Base-by-base conservation (phyloP, 306 rosid species). In the Benincasa hispida region DNA sequence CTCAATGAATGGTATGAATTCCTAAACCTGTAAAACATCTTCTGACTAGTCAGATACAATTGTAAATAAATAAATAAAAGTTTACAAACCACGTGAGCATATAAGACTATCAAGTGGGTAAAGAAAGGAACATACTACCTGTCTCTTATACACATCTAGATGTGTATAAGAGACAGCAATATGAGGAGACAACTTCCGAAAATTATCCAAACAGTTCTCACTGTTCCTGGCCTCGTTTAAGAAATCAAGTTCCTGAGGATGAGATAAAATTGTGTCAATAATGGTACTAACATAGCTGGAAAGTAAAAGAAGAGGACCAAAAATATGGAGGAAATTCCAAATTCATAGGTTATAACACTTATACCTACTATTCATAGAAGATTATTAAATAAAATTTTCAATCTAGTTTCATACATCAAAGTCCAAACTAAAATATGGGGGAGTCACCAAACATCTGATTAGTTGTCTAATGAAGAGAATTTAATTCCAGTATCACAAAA, bases 141-240 rank as follows among this genome's bases (percentile, higher is more conserved):
- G n/a, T n/a, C n/a, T n/a, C n/a, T n/a, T n/a, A n/a, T n/a, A n/a
- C n/a, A n/a, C n/a, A n/a, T n/a, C n/a, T n/a, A n/a, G n/a, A n/a
- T n/a, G n/a, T n/a, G n/a, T n/a, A n/a, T n/a, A n/a, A n/a, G n/a
- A n/a, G n/a, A n/a, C 83, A 81, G 97, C 96, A 81, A 94, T 81
- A 83, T 90, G 93, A 83, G 98, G 98, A 84, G 98, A 94, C 78
- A 85, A 75, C 86, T 82, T 94, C 58, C 72, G 91, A 79, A 94
- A 94, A 87, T 94, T 94, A 56, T 83, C 86, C 93, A 94, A 77
- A 84, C 98, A 94, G 81, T 78, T n/a, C n/a, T n/a, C n/a, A n/a
- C n/a, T n/a, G n/a, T n/a, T 92, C 86, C 85, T 90, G 76, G 96
- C 98, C 85, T 94, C 97, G 13, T 39, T 75, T 84, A 88, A 70